Evolutionary conservation across 495 filamentous ascomycete species (phyloP).

Genomic region (Neurospora intermedia): DNA sequence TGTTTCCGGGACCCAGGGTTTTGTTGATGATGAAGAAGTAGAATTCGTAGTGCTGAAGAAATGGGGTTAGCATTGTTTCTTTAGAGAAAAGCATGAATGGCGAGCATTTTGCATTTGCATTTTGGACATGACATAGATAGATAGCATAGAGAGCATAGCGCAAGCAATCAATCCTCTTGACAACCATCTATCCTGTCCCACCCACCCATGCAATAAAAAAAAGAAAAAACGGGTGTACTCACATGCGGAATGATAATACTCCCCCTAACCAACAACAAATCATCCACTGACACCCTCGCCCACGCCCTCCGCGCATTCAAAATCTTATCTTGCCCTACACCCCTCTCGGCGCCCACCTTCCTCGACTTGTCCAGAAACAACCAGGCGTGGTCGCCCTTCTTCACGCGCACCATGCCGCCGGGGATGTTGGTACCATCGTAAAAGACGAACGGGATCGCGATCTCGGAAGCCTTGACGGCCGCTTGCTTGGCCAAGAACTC

Average conservation of each 20-base stretch:
- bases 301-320: constrained; percentile 67
- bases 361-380: constrained; percentile 81
- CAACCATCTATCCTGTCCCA: neutral
- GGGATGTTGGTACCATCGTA: constrained; percentile 97
- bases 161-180: neutral
- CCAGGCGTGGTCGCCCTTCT: constrained; percentile 89
- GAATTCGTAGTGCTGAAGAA: constrained; percentile 76
- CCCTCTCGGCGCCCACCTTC: constrained; percentile 78
- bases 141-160: neutral
- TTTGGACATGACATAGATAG: neutral
- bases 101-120: neutral
- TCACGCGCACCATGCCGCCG: constrained; percentile 68
- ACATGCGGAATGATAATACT: constrained; percentile 93
- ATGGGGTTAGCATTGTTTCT: constrained; percentile 8
- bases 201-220: neutral
- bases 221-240: constrained; percentile 26
- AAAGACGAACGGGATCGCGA: constrained; percentile 90
- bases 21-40: constrained; percentile 94
- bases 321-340: constrained; percentile 51
- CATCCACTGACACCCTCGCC: constrained; percentile 91
- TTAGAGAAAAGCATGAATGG: neutral
- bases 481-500: constrained; percentile 81
- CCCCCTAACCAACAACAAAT: constrained; percentile 85
- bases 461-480: constrained; percentile 77
- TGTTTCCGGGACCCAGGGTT: constrained; percentile 56